These are phyloP conservation scores for Candida takata DNA, from an alignment of 805 yeast genomes.

Conservation along the genomic window DNA sequence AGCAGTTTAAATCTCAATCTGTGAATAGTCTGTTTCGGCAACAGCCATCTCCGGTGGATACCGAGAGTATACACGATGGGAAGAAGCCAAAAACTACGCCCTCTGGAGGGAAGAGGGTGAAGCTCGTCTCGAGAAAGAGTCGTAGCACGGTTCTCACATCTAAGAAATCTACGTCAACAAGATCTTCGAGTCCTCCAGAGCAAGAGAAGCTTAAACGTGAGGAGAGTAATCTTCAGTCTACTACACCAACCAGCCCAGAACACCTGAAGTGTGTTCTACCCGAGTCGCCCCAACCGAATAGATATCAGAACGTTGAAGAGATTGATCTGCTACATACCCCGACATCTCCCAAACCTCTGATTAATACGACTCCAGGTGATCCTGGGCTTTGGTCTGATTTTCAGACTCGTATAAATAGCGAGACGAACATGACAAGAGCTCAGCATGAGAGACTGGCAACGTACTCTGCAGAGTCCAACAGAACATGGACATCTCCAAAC, in stretches of 20 bases:
- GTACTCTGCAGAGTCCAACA: slow-evolving; percentile 7
- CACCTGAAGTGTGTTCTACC: no score
- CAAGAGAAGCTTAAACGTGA: background rate
- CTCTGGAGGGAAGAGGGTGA: slow-evolving; percentile 14
- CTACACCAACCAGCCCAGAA: no score
- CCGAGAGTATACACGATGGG: background rate
- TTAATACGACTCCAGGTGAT: no score
- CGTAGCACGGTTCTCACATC: background rate
- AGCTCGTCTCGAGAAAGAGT: slow-evolving; percentile 16
- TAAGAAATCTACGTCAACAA: slow-evolving; percentile 1
- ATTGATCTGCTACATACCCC: no score
- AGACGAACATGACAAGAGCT: slow-evolving; percentile 2
- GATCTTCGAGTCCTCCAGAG: background rate
- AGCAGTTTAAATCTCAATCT: slow-evolving; percentile 25
- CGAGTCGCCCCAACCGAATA: no score
- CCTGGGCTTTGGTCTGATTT: slow-evolving; percentile 1
- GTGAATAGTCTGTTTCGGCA: slow-evolving; percentile 23
- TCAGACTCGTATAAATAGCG: slow-evolving; percentile 1
- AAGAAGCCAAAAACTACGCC: slow-evolving; percentile 10
- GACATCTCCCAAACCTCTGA: no score
- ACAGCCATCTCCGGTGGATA: slow-evolving; percentile 8
- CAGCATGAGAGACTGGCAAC: slow-evolving; percentile 2
- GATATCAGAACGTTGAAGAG: no score
- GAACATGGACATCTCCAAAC: slow-evolving; percentile 20
- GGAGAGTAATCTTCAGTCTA: no score